These are phyloP conservation scores for Fraxinus angustifolia DNA, from an alignment of 305 asterid genomes.

Conservation along the genomic window DNA sequence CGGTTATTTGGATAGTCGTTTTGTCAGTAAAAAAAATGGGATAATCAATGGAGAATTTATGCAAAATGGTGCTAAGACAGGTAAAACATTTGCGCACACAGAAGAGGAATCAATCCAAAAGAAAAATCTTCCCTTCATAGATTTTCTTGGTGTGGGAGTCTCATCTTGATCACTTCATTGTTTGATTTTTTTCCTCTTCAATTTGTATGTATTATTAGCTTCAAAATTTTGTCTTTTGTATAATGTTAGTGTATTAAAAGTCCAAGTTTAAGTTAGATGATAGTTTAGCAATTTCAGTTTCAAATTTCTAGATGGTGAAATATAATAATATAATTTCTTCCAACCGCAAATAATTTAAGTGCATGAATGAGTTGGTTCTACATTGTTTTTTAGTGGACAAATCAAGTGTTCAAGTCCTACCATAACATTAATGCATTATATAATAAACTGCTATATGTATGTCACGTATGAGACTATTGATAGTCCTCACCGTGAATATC, in stretches of 20 bases:
- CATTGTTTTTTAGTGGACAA: not conserved
- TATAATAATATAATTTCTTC: not conserved
- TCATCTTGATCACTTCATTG: conserved; percentile 38
- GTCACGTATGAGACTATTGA: too few species aligned
- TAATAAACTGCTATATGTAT: too few species aligned
- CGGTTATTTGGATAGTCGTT: conserved; percentile 11
- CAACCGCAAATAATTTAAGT: not conserved
- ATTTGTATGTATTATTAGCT: not conserved
- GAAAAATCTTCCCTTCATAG: conserved; percentile 69
- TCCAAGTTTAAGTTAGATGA: not conserved
- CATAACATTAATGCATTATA: too few species aligned
- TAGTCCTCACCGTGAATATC: too few species aligned
- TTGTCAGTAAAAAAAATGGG: conserved; percentile 1
- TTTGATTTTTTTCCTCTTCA: not conserved
- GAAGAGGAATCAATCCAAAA: conserved; percentile 35
- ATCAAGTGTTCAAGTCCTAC: not conserved
- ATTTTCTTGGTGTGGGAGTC: conserved; percentile 89
- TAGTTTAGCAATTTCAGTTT: not conserved
- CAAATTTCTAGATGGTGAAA: not conserved
- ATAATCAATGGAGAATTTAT: not conserved
- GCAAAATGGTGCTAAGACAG: conserved; percentile 22
- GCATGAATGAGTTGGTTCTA: not conserved
- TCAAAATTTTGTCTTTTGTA: not conserved
- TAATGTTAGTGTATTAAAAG: not conserved
- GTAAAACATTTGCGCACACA: conserved; percentile 18